A percentile compares a stretch with the other conserved stretches of the same genome.
Conservation (phyloP, 2,329 filamentous ascomycete species). For the Botrytis elliptica region DNA sequence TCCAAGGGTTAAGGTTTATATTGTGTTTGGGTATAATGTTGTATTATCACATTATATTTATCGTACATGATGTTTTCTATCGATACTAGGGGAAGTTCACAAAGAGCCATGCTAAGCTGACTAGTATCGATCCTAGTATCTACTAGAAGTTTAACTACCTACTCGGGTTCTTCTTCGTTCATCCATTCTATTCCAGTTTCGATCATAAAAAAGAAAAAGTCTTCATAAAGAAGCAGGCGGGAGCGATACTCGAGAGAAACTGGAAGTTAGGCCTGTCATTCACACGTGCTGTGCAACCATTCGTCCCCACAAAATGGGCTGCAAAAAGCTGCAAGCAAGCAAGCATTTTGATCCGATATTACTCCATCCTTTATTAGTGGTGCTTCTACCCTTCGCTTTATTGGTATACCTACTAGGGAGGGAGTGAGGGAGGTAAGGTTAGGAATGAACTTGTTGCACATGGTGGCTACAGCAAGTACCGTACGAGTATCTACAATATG, state of each 20-base stretch:
- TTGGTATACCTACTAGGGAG: background rate
- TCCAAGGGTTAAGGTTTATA: background rate
- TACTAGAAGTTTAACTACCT: background rate
- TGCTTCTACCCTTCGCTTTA: background rate
- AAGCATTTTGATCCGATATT: conserved; percentile 2
- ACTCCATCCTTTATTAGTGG: background rate
- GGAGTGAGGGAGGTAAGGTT: too few relatives aligned
- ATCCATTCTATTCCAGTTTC: background rate
- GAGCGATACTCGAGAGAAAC: background rate
- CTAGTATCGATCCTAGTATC: background rate
- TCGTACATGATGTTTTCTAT: background rate
- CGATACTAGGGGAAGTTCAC: background rate
- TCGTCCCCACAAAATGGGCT: background rate
- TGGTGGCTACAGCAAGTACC: background rate
- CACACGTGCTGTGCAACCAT: conserved; percentile 5
- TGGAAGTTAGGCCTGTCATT: background rate
- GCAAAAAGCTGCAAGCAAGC: conserved; percentile 2
- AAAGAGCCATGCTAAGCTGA: background rate
- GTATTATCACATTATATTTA: background rate
- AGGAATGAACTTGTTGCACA: background rate
- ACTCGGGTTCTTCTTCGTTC: background rate
- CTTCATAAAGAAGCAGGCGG: background rate
- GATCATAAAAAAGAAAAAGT: background rate
- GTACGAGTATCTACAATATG: background rate
- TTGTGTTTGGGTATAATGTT: background rate